Evolutionary conservation across 2,329 filamentous ascomycete genomes (phyloP).

Genomic region (Nemania sp.): DNA sequence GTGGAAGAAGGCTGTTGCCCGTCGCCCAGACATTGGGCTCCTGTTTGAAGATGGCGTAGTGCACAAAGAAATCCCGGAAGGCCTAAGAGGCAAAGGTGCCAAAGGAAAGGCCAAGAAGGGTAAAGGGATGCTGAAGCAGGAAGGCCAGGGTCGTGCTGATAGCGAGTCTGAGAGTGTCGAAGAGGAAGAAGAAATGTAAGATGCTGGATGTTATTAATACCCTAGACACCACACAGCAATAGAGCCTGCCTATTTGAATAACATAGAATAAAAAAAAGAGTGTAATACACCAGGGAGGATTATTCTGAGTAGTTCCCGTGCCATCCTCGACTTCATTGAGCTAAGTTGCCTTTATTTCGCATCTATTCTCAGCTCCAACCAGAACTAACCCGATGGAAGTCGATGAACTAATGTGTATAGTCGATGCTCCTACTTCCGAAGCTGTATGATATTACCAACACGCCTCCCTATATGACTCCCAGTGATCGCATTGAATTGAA

Average conservation of each 20-base stretch:
- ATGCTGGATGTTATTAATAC: constrained; percentile 18
- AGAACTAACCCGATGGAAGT: neutral
- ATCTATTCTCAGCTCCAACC: neutral
- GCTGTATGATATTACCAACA: too few relatives aligned
- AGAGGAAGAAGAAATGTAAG: constrained; percentile 38
- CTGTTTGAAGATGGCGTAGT: constrained; percentile 59
- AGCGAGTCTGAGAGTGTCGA: constrained; percentile 52
- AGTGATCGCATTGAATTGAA: constrained; percentile 45
- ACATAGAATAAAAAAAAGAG: constrained; percentile 21
- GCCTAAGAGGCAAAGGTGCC: constrained; percentile 56
- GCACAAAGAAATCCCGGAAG: constrained; percentile 57
- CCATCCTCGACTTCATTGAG: neutral
- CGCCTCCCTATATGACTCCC: constrained; percentile 39
- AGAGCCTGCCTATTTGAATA: constrained; percentile 6
- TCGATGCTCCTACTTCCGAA: too few relatives aligned
- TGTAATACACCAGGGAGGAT: neutral
- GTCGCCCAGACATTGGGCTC: constrained; percentile 57
- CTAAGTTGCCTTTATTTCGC: neutral
- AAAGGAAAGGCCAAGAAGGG: constrained; percentile 58
- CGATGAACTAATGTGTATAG: too few relatives aligned
- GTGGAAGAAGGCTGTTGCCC: constrained; percentile 58
- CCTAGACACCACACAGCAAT: constrained; percentile 8
- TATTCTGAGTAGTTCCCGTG: neutral
- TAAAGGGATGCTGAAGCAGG: constrained; percentile 52
- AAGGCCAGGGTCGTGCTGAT: constrained; percentile 47